Base-by-base conservation (phyloP, 371 early-diverging fungal species). In the Mortierella polycephala region DNA sequence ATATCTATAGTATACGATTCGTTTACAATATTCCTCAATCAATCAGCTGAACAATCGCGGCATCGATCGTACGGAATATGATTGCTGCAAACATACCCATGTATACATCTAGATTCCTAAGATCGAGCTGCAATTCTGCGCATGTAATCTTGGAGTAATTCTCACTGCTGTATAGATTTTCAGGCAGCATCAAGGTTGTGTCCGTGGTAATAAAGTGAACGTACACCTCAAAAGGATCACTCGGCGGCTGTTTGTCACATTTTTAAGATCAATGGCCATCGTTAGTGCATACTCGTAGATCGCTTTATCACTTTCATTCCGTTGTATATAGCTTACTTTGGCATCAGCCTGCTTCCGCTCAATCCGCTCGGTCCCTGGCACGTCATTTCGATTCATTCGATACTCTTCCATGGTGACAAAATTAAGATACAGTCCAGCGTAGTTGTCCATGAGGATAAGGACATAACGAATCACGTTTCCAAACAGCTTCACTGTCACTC, bases 361-460 rank as follows among this genome's bases (percentile, higher is more conserved):
- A 9, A 76, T 69, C 46, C 75, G 84, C 20, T 84, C 75, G 56
- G 83, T 83, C 3, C 74, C 74, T 12, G 83, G 85, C 40, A 50
- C 60, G 30, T 91, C 87, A 8, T 68, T 65, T 47, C 87, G 72
- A 14, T 84, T 84, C 54, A 76, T 66, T 20, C 91, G 86, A 75
- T 93, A 96, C 69, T 94, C 94, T 5, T 93, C 93, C 57, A 91
- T 83, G 0, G 92, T 93, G 0, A 88, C 85, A 75, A 92, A 92
- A 65, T 89, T 87, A 7, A 86, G 75, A 76, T 85, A 88, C 8
- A 85, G 83, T 18, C 95, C 96, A 57, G 92, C 86, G 66, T 94
- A 96, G 64, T 96, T 96, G 52, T 91, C 92, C 53, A 87, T 88
- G 11, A 95, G 64, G 16, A 91, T 86, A n/a, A 95, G 81, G 1